Percentiles rank a stretch among this genome's conserved stretches.
Evolutionary conservation across 2,329 filamentous ascomycete species (phyloP).

Genomic region (Chalaropsis thielavioides): DNA sequence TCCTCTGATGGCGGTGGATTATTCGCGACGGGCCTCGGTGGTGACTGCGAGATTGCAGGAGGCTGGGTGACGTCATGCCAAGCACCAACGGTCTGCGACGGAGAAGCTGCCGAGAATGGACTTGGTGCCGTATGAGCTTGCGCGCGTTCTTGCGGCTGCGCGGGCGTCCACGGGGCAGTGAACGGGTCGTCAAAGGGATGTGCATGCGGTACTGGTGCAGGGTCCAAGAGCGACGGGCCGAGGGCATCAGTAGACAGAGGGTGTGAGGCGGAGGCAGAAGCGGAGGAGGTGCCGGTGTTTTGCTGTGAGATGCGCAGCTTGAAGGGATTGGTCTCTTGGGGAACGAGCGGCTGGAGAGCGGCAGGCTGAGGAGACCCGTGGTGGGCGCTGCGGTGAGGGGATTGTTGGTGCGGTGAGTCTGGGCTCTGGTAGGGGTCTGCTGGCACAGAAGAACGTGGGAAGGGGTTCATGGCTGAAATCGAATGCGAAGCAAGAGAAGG

Average conservation of each 20-base stretch:
- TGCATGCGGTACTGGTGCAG: background rate
- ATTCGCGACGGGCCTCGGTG: background rate
- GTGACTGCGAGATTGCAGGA: background rate
- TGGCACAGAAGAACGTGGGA: background rate
- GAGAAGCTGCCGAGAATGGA: conserved; percentile 13
- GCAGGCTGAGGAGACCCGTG: background rate
- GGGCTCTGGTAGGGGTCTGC: background rate
- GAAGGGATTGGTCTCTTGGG: conserved; percentile 11
- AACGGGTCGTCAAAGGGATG: background rate
- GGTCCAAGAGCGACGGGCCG: background rate
- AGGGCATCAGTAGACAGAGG: background rate
- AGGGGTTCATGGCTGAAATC: background rate
- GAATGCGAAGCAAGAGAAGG: background rate
- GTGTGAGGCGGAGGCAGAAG: background rate
- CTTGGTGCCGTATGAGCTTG: background rate
- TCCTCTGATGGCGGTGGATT: conserved; percentile 26
- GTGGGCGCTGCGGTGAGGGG: background rate
- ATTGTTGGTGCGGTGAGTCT: background rate
- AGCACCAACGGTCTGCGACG: background rate
- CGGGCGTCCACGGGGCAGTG: background rate
- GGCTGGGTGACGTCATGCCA: conserved; percentile 10
- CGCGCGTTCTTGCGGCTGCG: background rate
- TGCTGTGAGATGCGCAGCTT: conserved; percentile 4
- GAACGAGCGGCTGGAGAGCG: background rate
- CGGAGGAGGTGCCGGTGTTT: background rate